Base-by-base conservation (phyloP, 257 asterid species). In the Solanum rostratum region DNA sequence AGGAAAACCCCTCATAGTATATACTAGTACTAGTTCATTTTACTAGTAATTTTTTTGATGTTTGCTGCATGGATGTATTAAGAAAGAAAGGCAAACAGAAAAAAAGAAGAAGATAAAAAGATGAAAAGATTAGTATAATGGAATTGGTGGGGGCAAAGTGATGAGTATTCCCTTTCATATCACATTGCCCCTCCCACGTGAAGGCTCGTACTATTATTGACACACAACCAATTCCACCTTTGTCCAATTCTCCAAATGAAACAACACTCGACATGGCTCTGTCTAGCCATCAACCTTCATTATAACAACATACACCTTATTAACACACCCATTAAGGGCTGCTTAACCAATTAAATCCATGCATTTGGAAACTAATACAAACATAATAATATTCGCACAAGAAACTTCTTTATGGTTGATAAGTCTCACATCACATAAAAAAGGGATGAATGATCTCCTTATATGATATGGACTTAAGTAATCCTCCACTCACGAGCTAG, bases 161-260 rank as follows among this genome's bases (percentile, higher is more conserved):
- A 39, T 60, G 89, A 81, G 84, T 81, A 81, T 79, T 88, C 92
- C 86, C 87, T 86, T 73, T 89, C 88, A 85, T 79, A 81, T 66
- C 89, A 83, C 86, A 63, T 84, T 79, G 87, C 46, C 52, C 52
- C 57, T 76, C 43, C 87, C 95, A 92, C 91, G 92, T 90, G 92
- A 89, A 88, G n/a, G 18, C 33, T 6, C 65, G 87, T 68, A 86
- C 89, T 83, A 59, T 45, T 52, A 46, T 82, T 71, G 85, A 60
- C 84, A 80, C 65, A 55, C 66, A 59, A 10, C 53, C 46, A 50
- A 22, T 79, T 80, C 82, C 24, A n/a, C 45, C 19, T 43, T 50
- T 49, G 27, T 49, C 62, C 62, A 46, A 39, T 50, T 15, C n/a
- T 24, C 37, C 41, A 68, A 68, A 66, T 66, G 24, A 66, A 66